Percentiles rank a stretch among this genome's conserved stretches.
Conservation (phyloP, 306 rosid species). For the Prunus padus region DNA sequence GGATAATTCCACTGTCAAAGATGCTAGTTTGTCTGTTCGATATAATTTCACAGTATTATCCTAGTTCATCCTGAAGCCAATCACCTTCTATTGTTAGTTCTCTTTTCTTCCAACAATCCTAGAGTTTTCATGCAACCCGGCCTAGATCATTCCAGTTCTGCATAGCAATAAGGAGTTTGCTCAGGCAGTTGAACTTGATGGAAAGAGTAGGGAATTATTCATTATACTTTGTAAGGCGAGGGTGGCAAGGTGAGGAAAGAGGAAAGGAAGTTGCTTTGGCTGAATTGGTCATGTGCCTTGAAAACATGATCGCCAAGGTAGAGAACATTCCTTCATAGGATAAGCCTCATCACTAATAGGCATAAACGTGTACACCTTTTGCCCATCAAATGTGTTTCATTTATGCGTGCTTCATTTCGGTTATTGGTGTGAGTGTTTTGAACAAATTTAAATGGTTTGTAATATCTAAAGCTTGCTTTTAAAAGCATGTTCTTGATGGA, state of each 20-base stretch:
- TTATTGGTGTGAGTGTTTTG: constrained; percentile 2
- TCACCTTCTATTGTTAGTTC: background rate
- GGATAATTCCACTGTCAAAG: background rate
- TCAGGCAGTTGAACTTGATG: constrained; percentile 3
- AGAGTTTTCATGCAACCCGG: background rate
- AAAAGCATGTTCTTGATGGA: background rate
- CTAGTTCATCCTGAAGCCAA: background rate
- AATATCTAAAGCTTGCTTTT: background rate
- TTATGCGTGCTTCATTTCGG: background rate
- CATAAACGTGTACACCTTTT: background rate
- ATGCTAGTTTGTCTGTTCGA: background rate
- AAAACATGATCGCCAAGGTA: background rate
- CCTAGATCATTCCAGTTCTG: background rate
- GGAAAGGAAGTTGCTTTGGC: too few species aligned
- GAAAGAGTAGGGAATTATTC: background rate
- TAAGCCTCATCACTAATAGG: too few species aligned
- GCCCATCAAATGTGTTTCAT: background rate
- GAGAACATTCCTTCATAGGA: background rate
- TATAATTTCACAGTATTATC: background rate
- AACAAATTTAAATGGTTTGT: background rate
- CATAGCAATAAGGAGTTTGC: background rate
- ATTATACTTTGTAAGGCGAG: background rate
- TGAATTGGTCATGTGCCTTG: background rate
- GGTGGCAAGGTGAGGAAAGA: background rate
- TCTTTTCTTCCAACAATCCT: background rate